Conservation (phyloP, 768 basidiomycete species). For the Calocera cornea region DNA sequence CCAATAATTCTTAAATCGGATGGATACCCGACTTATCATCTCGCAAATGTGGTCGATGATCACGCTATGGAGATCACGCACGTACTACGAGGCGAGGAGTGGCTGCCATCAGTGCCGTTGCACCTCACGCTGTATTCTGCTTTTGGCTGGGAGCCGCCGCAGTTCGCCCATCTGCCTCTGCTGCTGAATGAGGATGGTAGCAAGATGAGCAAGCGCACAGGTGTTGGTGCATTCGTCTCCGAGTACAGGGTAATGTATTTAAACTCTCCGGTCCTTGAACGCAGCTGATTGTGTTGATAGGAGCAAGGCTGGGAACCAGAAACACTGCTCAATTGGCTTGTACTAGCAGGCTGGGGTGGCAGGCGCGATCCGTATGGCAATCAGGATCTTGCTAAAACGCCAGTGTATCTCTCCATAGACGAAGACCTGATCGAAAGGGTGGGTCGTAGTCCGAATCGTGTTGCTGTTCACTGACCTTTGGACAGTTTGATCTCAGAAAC, state of each 20-base stretch:
- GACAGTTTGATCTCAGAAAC: constrained; percentile 58
- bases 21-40: constrained; percentile 86
- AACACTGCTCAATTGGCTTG: constrained; percentile 85
- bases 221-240: constrained; percentile 26
- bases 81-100: constrained; percentile 95
- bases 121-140: constrained; percentile 82
- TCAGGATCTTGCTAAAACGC: constrained; percentile 50
- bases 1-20: constrained; percentile 88
- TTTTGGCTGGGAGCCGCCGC: constrained; percentile 54
- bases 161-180: constrained; percentile 84
- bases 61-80: constrained; percentile 93
- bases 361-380: constrained; percentile 26
- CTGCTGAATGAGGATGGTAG: constrained; percentile 78
- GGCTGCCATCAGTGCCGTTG: constrained; percentile 84
- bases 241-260: background rate
- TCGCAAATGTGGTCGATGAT: constrained; percentile 93
- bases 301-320: constrained; percentile 78
- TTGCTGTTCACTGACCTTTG: background rate
- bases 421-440: constrained; percentile 57
- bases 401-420: constrained; percentile 38
- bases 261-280: background rate
- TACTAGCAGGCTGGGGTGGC: constrained; percentile 85
- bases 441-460: constrained; percentile 10
- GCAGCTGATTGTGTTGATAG: constrained; percentile 28
- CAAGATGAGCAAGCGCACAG: constrained; percentile 91